Evolutionary conservation across 1,284 basidiomycete genomes (phyloP).

Genomic region (Psilocybe mexicana): DNA sequence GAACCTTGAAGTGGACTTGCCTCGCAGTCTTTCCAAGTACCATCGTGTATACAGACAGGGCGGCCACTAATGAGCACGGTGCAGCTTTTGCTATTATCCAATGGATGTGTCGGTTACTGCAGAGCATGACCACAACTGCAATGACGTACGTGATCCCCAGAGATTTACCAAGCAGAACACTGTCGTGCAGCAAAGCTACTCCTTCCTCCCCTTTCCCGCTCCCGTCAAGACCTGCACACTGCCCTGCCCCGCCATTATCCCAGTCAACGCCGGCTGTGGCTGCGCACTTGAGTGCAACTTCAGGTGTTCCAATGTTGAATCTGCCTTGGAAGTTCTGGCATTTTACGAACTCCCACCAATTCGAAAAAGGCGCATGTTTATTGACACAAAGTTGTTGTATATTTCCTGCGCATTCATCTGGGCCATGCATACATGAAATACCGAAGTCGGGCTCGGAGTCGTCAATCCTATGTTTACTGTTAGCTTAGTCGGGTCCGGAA

Average conservation of each 20-base stretch:
- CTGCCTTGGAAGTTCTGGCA: conserved; percentile 77
- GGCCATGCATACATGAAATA: conserved; percentile 77
- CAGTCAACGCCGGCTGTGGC: conserved; percentile 66
- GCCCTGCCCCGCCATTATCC: conserved; percentile 57
- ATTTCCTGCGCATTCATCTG: conserved; percentile 83
- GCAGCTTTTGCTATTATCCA: conserved; percentile 69
- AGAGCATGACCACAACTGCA: background rate
- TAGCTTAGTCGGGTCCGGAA: conserved; percentile 14
- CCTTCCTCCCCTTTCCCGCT: conserved; percentile 63
- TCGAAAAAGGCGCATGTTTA: conserved; percentile 50
- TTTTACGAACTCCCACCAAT: conserved; percentile 74
- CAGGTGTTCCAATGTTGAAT: conserved; percentile 63
- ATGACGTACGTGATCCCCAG: conserved; percentile 57
- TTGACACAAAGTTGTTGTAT: conserved; percentile 81
- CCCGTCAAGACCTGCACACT: conserved; percentile 59
- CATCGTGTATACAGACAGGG: conserved; percentile 76
- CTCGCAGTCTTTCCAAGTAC: conserved; percentile 81
- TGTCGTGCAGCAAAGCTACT: conserved; percentile 59
- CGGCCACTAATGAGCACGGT: conserved; percentile 75
- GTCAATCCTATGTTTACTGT: conserved; percentile 52
- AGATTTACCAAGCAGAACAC: conserved; percentile 47
- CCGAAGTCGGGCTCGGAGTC: conserved; percentile 66
- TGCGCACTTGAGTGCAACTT: conserved; percentile 69
- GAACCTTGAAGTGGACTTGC: conserved; percentile 44
- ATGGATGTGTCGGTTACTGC: background rate